Percentiles rank a stretch among this genome's conserved stretches.
phyloP scores from a whole-genome alignment of 73 alveolate genomes.

The Tetrahymena malaccensis region DNA sequence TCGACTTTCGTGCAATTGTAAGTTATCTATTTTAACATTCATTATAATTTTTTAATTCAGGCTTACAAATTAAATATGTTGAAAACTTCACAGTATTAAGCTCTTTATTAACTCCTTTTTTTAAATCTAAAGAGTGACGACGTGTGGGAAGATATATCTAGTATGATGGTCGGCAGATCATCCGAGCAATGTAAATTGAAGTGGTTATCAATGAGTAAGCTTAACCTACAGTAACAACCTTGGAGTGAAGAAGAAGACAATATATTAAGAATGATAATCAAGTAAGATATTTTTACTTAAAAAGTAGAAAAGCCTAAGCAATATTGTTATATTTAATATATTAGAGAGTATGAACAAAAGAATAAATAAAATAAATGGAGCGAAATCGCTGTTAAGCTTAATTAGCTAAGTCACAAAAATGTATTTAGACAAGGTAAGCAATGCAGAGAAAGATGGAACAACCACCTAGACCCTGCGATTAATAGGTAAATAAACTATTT shows the following conservation, averaged over 20 bases:
- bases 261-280: not conserved
- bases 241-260: slow-evolving; percentile 44
- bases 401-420: slow-evolving; percentile 1
- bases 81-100: no score
- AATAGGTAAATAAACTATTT: not conserved
- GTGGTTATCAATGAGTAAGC: slow-evolving; percentile 29
- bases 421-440: slow-evolving; percentile 31
- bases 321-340: not conserved
- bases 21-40: not conserved
- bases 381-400: slow-evolving; percentile 34
- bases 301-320: not conserved
- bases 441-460: slow-evolving; percentile 44
- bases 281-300: not conserved
- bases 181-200: slow-evolving; percentile 32
- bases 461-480: slow-evolving; percentile 31
- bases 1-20: not conserved
- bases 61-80: not conserved
- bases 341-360: slow-evolving; percentile 19
- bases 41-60: not conserved
- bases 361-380: slow-evolving; percentile 38
- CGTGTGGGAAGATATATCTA: slow-evolving; percentile 30
- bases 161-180: slow-evolving; percentile 32
- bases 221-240: slow-evolving; percentile 14
- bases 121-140: not conserved
- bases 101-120: not conserved